Percentiles rank a stretch among this genome's conserved stretches.
phyloP scores from a whole-genome alignment of 1,284 basidiomycete genomes.

The Leccinum solheimii region DNA sequence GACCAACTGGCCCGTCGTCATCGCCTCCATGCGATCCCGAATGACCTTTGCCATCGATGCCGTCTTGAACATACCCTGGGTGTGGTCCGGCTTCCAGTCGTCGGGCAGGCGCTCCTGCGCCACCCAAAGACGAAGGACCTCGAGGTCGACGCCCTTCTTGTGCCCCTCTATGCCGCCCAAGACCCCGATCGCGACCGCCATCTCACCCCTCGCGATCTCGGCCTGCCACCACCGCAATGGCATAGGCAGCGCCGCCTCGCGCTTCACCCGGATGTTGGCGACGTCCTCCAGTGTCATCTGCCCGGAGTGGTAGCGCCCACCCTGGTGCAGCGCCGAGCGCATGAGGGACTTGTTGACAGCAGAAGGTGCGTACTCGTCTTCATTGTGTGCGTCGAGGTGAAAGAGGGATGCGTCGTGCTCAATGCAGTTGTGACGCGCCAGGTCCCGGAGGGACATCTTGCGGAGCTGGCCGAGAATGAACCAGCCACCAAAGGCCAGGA shows the following conservation, averaged over 20 bases:
- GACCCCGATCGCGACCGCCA: conserved; percentile 58
- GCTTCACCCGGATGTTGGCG: conserved; percentile 45
- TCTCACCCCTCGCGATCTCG: conserved; percentile 65
- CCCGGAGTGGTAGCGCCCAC: conserved; percentile 13
- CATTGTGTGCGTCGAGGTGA: conserved; percentile 36
- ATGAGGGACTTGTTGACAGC: conserved; percentile 26
- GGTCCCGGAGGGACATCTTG: conserved; percentile 39
- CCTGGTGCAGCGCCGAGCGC: conserved; percentile 24
- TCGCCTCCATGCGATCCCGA: conserved; percentile 29
- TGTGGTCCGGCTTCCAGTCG: conserved; percentile 50
- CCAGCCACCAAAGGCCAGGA: conserved; percentile 34
- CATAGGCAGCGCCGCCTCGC: conserved; percentile 40
- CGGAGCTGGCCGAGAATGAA: conserved; percentile 32
- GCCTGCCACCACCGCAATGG: conserved; percentile 46
- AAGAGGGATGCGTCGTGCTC: conserved; percentile 36
- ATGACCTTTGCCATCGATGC: conserved; percentile 27
- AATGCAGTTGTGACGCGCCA: conserved; percentile 46
- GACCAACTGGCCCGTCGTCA: conserved; percentile 11
- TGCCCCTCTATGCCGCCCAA: conserved; percentile 28
- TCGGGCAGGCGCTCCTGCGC: conserved; percentile 52
- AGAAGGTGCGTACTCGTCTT: conserved; percentile 34
- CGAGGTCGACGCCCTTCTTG: conserved; percentile 43
- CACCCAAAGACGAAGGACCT: conserved; percentile 51
- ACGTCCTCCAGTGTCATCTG: conserved; percentile 40
- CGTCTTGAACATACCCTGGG: conserved; percentile 44